Conservation (phyloP, 805 yeast genomes). For the Zygoascus biomembranicola region DNA sequence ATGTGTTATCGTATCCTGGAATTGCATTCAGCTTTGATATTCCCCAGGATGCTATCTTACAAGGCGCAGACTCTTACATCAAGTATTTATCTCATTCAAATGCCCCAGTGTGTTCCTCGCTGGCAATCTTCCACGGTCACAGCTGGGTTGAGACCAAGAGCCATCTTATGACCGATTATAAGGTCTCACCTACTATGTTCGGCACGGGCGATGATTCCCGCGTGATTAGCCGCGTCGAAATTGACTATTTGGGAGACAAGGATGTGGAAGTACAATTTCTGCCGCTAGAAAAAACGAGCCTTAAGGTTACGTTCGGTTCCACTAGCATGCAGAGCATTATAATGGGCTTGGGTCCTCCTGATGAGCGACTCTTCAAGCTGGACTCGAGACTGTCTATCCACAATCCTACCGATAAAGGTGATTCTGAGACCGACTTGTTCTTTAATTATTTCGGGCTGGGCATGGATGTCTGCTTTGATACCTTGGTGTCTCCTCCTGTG, state of each 20-base stretch:
- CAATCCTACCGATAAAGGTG: conserved; percentile 21
- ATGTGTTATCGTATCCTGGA: conserved; percentile 49
- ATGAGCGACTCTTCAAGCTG: conserved; percentile 40
- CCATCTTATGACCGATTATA: not conserved
- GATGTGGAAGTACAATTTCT: conserved; percentile 4
- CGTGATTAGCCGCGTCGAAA: not conserved
- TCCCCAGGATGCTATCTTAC: conserved; percentile 7
- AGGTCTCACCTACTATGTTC: not conserved
- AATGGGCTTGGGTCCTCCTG: conserved; percentile 47
- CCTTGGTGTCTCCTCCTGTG: conserved; percentile 25
- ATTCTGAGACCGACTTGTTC: conserved; percentile 13
- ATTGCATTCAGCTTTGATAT: conserved; percentile 41
- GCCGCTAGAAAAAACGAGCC: conserved; percentile 2
- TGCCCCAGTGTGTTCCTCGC: conserved; percentile 14
- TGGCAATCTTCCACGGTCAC: conserved; percentile 20
- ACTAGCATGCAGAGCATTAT: conserved; percentile 46
- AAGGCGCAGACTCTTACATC: conserved; percentile 17
- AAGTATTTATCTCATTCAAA: conserved; percentile 24
- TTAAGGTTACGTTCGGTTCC: conserved; percentile 25
- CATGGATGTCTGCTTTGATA: conserved; percentile 45
- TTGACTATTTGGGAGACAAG: conserved; percentile 2
- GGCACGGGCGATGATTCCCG: not conserved
- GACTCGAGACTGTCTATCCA: conserved; percentile 39
- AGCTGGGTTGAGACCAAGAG: conserved; percentile 18
- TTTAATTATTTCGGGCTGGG: conserved; percentile 47